Conservation (phyloP, 805 yeast species). For the Starmera amethionina region DNA sequence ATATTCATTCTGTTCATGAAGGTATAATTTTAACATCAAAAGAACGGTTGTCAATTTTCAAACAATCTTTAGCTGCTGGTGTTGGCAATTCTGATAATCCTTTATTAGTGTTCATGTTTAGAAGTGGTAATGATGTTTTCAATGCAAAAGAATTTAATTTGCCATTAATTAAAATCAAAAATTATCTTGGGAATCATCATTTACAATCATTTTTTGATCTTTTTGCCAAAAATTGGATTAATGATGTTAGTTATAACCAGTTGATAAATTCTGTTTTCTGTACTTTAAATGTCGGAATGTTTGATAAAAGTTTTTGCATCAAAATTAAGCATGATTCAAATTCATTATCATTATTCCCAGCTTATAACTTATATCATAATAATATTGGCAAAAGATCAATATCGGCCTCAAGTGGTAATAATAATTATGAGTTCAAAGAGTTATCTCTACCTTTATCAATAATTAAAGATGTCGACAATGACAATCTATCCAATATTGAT, state of each 20-base stretch:
- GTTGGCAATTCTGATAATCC: conserved; percentile 19
- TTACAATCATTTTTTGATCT: conserved; percentile 26
- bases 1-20: conserved; percentile 2
- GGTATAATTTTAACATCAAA: conserved; percentile 5
- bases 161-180: conserved; percentile 6
- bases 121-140: conserved; percentile 12
- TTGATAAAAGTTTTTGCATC: conserved; percentile 28
- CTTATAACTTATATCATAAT: conserved; percentile 6
- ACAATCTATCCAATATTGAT: background rate
- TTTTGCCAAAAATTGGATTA: conserved; percentile 32
- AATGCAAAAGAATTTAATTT: conserved; percentile 7
- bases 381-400: background rate
- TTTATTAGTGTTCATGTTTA: conserved; percentile 27
- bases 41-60: conserved; percentile 19
- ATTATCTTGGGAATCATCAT: conserved; percentile 1
- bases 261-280: conserved; percentile 35
- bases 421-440: background rate
- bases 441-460: conserved; percentile 6
- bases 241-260: conserved; percentile 20
- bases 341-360: conserved; percentile 21
- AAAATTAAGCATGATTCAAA: conserved; percentile 23
- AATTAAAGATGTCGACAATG: background rate
- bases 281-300: conserved; percentile 19
- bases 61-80: conserved; percentile 10
- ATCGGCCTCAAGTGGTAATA: background rate